Evolutionary conservation across 2,329 filamentous ascomycete species (phyloP).

Genomic region (Neophaeococcomyces aloes): DNA sequence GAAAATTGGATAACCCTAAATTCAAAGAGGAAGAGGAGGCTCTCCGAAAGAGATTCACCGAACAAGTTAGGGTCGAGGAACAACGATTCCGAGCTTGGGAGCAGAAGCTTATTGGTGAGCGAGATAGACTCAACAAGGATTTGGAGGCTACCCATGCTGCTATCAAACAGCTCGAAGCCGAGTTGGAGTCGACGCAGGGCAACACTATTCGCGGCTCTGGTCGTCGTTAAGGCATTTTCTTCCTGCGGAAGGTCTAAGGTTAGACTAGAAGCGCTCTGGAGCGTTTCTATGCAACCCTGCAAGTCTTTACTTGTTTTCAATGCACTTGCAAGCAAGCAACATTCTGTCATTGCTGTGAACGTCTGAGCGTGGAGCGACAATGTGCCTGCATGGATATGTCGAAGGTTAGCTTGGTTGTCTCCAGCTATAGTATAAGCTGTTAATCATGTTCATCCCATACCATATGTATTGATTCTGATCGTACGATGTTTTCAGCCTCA

Average conservation of each 20-base stretch:
- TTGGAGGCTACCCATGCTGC: conserved; percentile 92
- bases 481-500: too few species aligned
- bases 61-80: conserved; percentile 99
- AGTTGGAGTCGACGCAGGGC: conserved; percentile 89
- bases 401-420: too few species aligned
- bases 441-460: too few species aligned
- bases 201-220: conserved; percentile 82
- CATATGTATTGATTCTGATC: too few species aligned
- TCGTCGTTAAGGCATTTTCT: conserved; percentile 55
- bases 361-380: too few species aligned
- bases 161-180: conserved; percentile 56
- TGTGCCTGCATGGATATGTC: too few species aligned
- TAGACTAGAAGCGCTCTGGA: neutral
- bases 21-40: conserved; percentile 99
- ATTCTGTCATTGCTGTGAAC: too few species aligned
- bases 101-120: conserved; percentile 98
- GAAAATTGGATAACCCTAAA: conserved; percentile 99
- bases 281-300: neutral
- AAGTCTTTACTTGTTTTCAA: too few species aligned
- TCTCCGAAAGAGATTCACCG: conserved; percentile 95
- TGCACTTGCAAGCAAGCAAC: too few species aligned
- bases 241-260: neutral
- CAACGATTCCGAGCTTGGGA: conserved; percentile 99
- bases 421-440: too few species aligned
- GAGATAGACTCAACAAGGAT: conserved; percentile 99